Evolutionary conservation across 768 basidiomycete genomes (phyloP), one percentile per base, ranked within the genome.

Genomic region (Podaxis rugospora): DNA sequence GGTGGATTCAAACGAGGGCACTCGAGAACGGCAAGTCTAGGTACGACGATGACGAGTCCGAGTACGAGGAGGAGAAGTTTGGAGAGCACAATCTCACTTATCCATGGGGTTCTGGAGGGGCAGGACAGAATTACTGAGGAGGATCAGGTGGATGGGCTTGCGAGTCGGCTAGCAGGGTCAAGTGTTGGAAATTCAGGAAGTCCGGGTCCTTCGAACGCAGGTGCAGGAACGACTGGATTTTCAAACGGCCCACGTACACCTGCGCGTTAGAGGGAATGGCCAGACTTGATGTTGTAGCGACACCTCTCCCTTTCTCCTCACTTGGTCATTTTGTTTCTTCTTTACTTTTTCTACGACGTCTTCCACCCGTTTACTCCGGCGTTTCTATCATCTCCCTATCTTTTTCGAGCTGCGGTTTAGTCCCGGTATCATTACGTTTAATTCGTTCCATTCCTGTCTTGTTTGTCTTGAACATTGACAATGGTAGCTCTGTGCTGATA

Each of bases 1-100:
- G 72, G 70, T 25, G 81, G 84, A 5, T 88, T 86, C 81, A 84
- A 82, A 63, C 84, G 89, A 42, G 86, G 90, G 13, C 90, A 91
- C 66, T 81, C 80, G 2, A 81, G 93, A 47, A 86, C 90, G 67
- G 86, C 88, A 54, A 95, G 92, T 69, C 73, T 98, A 63, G 96
- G 96, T 3, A 98, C 96, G 65, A 98, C 95, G 65, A 90, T 88
- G 86, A 96, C 95, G 54, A 92, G 89, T 68, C 96, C 97, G 13
- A 95, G 92, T 72, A 98, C 89, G 53, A 79, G 97, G 65, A 79
- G 96, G 74, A 79, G 96, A 72, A 93, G 91, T 71, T 73, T 98
- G 72, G 96, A 98, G 80, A 95, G 90, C 71, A 98, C 97, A 55
- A 94, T 95, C 80, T 89, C 89, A 63, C 83, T 98, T 71, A 96